phyloP scores from a whole-genome alignment of 768 basidiomycete species.

The Multifurca ochricompacta region DNA sequence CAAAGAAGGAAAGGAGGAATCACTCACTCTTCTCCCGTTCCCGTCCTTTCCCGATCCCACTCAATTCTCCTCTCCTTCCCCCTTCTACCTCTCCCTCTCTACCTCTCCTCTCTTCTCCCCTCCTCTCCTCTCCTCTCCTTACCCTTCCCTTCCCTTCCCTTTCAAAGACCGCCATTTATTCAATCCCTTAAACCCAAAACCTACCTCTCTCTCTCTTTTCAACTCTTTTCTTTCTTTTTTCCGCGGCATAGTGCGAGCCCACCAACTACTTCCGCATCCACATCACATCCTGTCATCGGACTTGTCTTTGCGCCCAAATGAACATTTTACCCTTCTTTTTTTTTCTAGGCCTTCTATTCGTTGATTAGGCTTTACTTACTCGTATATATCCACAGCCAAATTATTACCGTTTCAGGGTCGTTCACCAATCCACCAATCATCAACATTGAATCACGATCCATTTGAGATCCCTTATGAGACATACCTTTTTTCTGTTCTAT shows the following conservation, averaged over 20 bases:
- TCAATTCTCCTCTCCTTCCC: no score
- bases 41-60: no score
- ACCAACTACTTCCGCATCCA: neutral
- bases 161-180: no score
- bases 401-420: neutral
- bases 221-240: neutral
- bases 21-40: no score
- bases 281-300: constrained; percentile 1
- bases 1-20: no score
- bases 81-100: neutral
- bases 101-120: neutral
- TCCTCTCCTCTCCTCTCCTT: no score
- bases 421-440: neutral
- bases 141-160: no score
- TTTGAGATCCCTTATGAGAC: neutral
- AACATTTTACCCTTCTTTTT: neutral
- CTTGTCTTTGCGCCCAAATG: constrained; percentile 8
- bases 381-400: no score
- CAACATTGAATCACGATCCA: neutral
- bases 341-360: neutral
- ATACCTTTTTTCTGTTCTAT: neutral
- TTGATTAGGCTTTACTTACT: no score
- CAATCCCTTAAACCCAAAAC: no score
- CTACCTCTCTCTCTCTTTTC: neutral
- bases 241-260: neutral